Evolutionary conservation across 2,329 filamentous ascomycete species (phyloP).

Genomic region (Colletotrichum scovillei): DNA sequence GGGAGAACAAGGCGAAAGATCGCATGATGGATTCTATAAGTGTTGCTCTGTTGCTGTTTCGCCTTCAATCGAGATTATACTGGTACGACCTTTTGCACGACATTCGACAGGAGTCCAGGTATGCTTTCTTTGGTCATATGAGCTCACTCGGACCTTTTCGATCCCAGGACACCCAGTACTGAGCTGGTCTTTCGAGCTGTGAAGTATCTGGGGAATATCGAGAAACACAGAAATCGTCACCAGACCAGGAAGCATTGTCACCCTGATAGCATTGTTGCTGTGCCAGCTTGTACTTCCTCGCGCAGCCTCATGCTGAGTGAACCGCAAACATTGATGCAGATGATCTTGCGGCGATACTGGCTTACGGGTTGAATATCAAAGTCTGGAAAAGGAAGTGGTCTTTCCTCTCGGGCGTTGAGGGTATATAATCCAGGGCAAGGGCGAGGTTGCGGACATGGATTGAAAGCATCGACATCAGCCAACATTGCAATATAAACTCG

Average conservation of each 20-base stretch:
- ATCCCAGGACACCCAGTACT: not conserved
- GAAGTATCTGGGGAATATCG: too few species aligned
- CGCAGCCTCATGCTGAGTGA: not conserved
- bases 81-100: conserved; percentile 22
- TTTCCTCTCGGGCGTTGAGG: not conserved
- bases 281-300: not conserved
- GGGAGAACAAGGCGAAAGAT: not conserved
- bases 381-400: not conserved
- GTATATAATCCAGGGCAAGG: not conserved
- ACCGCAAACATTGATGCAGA: not conserved
- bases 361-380: too few species aligned
- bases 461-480: not conserved
- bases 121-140: not conserved
- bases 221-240: not conserved
- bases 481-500: not conserved
- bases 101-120: not conserved
- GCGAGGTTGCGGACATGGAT: not conserved
- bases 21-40: conserved; percentile 3
- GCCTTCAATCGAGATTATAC: conserved; percentile 1
- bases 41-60: conserved; percentile 7
- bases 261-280: not conserved
- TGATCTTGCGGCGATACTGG: not conserved
- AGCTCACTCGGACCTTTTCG: not conserved
- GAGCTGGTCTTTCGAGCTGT: not conserved
- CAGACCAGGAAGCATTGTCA: not conserved